Conservation (phyloP, 148 eudicot genomes). For the Arbutus unedo region DNA sequence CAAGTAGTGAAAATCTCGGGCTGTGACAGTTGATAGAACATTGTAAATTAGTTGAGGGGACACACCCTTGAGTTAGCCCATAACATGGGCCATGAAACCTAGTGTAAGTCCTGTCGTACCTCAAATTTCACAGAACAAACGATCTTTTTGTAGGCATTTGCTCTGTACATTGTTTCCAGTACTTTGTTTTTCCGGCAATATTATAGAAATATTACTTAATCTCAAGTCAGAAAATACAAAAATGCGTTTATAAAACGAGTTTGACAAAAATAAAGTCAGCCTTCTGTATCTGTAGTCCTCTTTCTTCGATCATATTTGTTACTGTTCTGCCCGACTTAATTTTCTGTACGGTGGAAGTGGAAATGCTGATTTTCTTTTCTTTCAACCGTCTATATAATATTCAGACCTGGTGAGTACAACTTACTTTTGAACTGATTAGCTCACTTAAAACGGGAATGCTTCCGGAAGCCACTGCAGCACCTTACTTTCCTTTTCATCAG, state of each 20-base stretch:
- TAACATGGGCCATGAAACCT: neutral
- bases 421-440: constrained; percentile 5
- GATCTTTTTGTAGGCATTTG: neutral
- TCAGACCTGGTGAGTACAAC: neutral
- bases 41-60: too few species aligned
- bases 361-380: neutral
- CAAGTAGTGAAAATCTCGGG: too few species aligned
- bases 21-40: too few species aligned
- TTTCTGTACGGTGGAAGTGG: neutral
- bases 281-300: neutral
- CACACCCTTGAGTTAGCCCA: neutral
- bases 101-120: neutral
- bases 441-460: neutral
- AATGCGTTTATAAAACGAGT: neutral
- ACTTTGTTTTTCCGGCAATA: too few species aligned
- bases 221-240: neutral
- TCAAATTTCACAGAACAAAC: neutral
- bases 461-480: neutral
- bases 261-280: neutral
- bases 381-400: neutral
- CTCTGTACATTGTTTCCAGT: neutral
- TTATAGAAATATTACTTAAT: too few species aligned
- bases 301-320: neutral
- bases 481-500: neutral
- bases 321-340: neutral